Evolutionary conservation across 2,329 filamentous ascomycete species (phyloP), one percentile per base, ranked within the genome.

Genomic region (Venturia effusa): DNA sequence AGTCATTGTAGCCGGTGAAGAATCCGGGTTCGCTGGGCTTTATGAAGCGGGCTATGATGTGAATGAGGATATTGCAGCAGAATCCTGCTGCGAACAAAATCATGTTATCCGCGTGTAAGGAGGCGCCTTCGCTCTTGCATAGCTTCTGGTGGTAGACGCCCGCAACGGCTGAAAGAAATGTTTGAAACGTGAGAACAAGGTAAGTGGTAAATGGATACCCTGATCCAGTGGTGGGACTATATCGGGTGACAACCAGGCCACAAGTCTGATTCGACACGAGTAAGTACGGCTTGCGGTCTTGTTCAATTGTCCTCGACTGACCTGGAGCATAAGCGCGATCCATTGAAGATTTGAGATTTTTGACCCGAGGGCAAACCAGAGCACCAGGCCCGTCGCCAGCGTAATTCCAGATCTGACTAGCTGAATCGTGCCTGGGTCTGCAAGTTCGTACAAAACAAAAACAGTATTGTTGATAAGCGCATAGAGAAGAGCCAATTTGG

Each of bases 61-160:
- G 61, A 22, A 63, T 24, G 10, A 63, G 15, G 40, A 63, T 24
- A 40, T 65, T 75, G 64, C 70, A 68, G 34, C 61, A 54, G 1
- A 68, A 67, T 27, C 73, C 73, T 19, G 69, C 67, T 8, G 68
- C 71, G 66, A 74, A 74, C 1, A 74, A 67, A 1, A 70, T 68
- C 66, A 72, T 73, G 61, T 74, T 74, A 63, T 71, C 69, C 15
- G 70, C 72, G 64, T 75, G 72, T 34, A 74, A 63, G 32, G 72
- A 74, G 17, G 70, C 71, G 59, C 71, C 68, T 37, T 70, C 70
- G 59, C 65, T 68, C 66, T 74, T 72, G 39, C 73, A 67, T 30
- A 75, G 68, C 11, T 67, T 68, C 67, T 75, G 73, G 65, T 75
- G 74, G 64, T 74, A 73, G 17, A 74, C 73, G 39, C 73, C 70